phyloP scores from a whole-genome alignment of 106 monocot genomes.

The Hemerocallis citrina region DNA sequence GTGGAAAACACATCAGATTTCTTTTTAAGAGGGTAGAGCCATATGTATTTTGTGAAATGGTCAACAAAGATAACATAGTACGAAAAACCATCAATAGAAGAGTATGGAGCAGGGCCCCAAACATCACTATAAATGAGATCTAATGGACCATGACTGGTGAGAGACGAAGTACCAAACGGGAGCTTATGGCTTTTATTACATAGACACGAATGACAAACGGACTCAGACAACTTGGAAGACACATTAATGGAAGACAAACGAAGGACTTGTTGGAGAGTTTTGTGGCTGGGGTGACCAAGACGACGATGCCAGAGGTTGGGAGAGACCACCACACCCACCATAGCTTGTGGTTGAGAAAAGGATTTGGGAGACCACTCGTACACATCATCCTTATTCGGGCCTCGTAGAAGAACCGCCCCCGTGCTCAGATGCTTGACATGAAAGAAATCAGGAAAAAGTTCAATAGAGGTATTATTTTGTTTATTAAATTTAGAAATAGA shows the following conservation, averaged over 20 bases:
- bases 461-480: neutral
- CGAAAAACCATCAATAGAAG: neutral
- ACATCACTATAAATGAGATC: neutral
- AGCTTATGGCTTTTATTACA: constrained; percentile 5
- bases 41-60: neutral
- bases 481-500: neutral
- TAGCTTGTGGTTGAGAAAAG: neutral
- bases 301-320: no score
- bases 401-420: neutral
- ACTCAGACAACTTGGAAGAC: no score
- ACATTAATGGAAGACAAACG: no score
- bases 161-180: neutral
- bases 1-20: neutral
- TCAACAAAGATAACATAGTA: neutral
- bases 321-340: no score
- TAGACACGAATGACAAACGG: neutral
- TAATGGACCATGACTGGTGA: neutral
- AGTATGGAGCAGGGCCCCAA: neutral
- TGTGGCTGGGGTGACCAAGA: no score
- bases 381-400: neutral
- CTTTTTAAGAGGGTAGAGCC: neutral
- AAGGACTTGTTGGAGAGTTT: no score
- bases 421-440: neutral
- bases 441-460: neutral
- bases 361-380: neutral